Evolutionary conservation across 2,329 filamentous ascomycete species (phyloP).

Genomic region (Ophiostoma perfectum): DNA sequence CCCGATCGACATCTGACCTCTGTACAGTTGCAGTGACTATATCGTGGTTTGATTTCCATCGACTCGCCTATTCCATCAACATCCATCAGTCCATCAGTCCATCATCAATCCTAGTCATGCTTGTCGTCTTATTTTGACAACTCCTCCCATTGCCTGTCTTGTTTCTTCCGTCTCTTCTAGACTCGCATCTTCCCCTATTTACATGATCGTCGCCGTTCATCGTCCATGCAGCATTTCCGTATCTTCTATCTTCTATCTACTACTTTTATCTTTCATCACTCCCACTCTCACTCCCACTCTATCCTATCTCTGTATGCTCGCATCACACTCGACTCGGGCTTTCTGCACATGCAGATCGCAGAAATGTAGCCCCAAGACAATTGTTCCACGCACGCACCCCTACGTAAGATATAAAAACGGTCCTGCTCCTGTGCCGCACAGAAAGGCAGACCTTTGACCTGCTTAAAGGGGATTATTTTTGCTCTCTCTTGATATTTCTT

Average conservation of each 20-base stretch:
- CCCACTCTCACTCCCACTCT: background rate
- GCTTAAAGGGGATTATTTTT: background rate
- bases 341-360: background rate
- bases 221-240: background rate
- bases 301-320: background rate
- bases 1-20: no score
- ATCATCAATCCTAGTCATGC: no score
- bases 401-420: background rate
- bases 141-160: background rate
- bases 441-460: background rate
- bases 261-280: no score
- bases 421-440: background rate
- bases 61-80: no score
- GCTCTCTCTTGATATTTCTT: no score
- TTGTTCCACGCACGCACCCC: background rate
- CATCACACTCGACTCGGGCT: background rate
- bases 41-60: no score
- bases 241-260: background rate
- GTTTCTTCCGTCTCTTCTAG: background rate
- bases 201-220: background rate
- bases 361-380: background rate
- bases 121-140: no score
- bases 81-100: no score
- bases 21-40: no score
- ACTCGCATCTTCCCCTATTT: background rate